Evolutionary conservation across 176 grass and related monocot species (phyloP).

Genomic region (Areca catechu): DNA sequence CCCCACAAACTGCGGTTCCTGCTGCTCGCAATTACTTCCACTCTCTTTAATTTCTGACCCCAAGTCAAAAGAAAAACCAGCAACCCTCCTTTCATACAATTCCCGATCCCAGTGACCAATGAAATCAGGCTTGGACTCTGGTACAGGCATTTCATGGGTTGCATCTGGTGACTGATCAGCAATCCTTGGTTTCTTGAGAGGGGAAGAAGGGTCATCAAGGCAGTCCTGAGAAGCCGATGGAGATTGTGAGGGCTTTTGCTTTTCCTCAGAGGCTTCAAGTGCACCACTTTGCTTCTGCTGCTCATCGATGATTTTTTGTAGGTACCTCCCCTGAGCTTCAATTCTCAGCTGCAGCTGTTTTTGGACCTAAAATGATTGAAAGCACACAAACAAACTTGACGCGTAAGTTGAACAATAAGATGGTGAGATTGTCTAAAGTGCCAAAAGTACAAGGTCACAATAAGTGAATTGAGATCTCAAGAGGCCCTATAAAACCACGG

Average conservation of each 20-base stretch:
- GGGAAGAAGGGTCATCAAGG: conserved; percentile 18
- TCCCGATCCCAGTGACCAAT: conserved; percentile 58
- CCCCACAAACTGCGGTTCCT: neutral
- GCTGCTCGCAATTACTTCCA: conserved; percentile 28
- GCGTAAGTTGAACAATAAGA: too few relatives aligned
- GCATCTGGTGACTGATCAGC: conserved; percentile 28
- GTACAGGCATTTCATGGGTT: conserved; percentile 16
- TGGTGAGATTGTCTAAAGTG: too few relatives aligned
- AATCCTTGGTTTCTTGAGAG: conserved; percentile 52
- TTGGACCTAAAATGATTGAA: conserved; percentile 23
- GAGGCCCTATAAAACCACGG: too few relatives aligned
- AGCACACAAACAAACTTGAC: neutral
- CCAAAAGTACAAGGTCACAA: too few relatives aligned
- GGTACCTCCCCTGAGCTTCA: conserved; percentile 20
- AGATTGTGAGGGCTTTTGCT: conserved; percentile 35
- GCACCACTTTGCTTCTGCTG: conserved; percentile 41
- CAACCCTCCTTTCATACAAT: conserved; percentile 28
- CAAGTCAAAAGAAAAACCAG: conserved; percentile 15
- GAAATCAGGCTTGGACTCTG: conserved; percentile 66
- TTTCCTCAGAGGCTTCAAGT: conserved; percentile 46
- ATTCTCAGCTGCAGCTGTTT: conserved; percentile 23
- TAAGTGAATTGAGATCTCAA: too few relatives aligned
- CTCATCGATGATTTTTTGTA: conserved; percentile 23
- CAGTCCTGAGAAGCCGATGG: conserved; percentile 42
- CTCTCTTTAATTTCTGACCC: conserved; percentile 39